A percentile compares a stretch with the other conserved stretches of the same genome.
Conservation (phyloP, 2,329 filamentous ascomycete species). For the Akanthomyces uredinophilus region DNA sequence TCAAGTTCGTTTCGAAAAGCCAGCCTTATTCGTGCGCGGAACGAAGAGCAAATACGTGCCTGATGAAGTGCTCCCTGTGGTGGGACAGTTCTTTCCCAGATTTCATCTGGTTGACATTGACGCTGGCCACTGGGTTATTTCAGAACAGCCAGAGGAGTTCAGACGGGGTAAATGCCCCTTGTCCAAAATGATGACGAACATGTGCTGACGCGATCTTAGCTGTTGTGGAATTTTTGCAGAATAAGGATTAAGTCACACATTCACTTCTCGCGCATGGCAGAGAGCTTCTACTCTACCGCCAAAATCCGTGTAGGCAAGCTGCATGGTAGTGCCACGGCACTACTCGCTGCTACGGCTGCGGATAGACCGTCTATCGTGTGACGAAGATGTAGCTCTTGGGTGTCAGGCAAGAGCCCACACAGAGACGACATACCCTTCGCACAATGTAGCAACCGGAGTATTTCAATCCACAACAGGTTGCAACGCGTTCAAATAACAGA, state of each 20-base stretch:
- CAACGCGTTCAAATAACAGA: not conserved
- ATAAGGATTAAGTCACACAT: slow-evolving; percentile 37
- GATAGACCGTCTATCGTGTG: not conserved
- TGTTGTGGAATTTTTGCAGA: slow-evolving; percentile 58
- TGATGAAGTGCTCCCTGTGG: slow-evolving; percentile 72
- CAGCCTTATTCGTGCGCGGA: slow-evolving; percentile 74
- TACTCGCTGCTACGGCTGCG: not conserved
- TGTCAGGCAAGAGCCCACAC: not conserved
- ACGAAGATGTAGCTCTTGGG: too few species aligned
- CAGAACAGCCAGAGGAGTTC: slow-evolving; percentile 79
- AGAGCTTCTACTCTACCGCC: not conserved
- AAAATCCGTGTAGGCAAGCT: not conserved
- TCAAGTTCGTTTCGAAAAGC: slow-evolving; percentile 65
- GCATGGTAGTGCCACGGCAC: too few species aligned
- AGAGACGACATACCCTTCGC: not conserved
- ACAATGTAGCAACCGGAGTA: not conserved
- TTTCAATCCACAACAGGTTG: not conserved
- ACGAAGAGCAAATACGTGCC: slow-evolving; percentile 73
- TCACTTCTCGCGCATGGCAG: not conserved
- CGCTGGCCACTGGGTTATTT: slow-evolving; percentile 81
- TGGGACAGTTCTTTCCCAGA: slow-evolving; percentile 75
- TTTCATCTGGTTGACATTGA: slow-evolving; percentile 72
- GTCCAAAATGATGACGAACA: not conserved
- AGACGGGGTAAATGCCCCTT: slow-evolving; percentile 51
- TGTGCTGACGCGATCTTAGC: slow-evolving; percentile 33